phyloP scores from a whole-genome alignment of 805 yeast species.

The Novakomyces olei region DNA sequence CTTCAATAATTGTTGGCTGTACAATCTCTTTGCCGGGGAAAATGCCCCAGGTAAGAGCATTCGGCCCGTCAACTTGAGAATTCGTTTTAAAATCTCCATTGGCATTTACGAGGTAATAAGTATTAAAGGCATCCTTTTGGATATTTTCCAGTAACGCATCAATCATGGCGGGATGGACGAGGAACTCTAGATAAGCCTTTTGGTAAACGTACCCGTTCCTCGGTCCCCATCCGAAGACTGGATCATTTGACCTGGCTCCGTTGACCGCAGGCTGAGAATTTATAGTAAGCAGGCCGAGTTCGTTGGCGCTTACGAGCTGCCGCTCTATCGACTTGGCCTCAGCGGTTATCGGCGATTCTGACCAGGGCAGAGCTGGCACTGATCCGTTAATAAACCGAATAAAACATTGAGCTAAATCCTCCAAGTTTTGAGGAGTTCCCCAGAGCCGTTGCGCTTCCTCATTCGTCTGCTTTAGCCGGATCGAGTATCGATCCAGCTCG shows the following conservation, averaged over 20 bases:
- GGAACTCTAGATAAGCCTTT: constrained; percentile 75
- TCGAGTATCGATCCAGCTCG: constrained; percentile 62
- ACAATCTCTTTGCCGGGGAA: constrained; percentile 87
- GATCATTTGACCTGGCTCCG: constrained; percentile 49
- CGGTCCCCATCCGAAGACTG: constrained; percentile 87
- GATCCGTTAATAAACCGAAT: constrained; percentile 45
- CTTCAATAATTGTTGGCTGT: constrained; percentile 91
- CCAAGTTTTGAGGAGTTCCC: constrained; percentile 50
- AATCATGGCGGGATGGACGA: constrained; percentile 39
- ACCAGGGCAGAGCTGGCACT: constrained; percentile 70
- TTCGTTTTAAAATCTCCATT: constrained; percentile 38
- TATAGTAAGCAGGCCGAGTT: constrained; percentile 50
- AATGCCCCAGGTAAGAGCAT: constrained; percentile 96
- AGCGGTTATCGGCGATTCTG: constrained; percentile 65
- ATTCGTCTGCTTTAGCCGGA: constrained; percentile 45
- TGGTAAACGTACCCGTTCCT: constrained; percentile 79
- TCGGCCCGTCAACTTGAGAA: constrained; percentile 53
- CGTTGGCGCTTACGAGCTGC: constrained; percentile 41
- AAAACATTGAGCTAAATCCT: constrained; percentile 41
- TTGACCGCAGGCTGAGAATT: constrained; percentile 90
- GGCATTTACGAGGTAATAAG: constrained; percentile 56
- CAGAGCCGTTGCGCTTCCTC: constrained; percentile 58
- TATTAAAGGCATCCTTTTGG: constrained; percentile 27
- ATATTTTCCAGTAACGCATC: constrained; percentile 27
- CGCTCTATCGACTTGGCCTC: constrained; percentile 46